Percentiles rank a stretch among this genome's conserved stretches.
Evolutionary conservation across 2,329 filamentous ascomycete species (phyloP).

Genomic region (Arthrobotrys conoides): DNA sequence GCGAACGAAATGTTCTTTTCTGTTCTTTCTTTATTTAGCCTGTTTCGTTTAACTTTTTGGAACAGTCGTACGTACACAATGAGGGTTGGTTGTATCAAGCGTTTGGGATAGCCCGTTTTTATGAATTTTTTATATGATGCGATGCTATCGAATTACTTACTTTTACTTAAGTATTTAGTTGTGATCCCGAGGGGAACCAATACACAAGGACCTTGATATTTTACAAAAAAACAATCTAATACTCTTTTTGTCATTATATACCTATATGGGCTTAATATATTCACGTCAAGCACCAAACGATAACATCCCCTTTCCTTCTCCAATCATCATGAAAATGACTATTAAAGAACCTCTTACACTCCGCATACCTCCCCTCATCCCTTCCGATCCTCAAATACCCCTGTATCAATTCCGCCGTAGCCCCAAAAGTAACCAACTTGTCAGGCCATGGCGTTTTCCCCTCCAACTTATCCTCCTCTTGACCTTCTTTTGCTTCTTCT

Average conservation of each 20-base stretch:
- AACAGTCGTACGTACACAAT: background rate
- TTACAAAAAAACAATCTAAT: background rate
- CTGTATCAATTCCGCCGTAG: constrained; percentile 56
- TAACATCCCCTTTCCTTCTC: constrained; percentile 62
- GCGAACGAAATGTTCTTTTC: background rate
- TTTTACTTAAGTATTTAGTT: too few species aligned
- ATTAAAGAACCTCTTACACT: constrained; percentile 64
- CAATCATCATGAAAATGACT: constrained; percentile 64
- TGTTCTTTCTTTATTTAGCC: background rate
- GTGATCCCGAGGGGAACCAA: background rate
- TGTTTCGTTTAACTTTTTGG: background rate
- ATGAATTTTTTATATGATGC: background rate
- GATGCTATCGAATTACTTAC: background rate
- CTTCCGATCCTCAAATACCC: constrained; percentile 33
- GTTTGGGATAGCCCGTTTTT: background rate
- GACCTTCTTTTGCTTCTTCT: constrained; percentile 20
- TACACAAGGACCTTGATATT: constrained; percentile 8
- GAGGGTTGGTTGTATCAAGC: background rate
- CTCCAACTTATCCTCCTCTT: background rate
- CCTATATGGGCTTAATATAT: background rate
- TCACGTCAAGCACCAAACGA: constrained; percentile 61
- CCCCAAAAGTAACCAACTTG: constrained; percentile 62
- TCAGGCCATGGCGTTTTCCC: constrained; percentile 62
- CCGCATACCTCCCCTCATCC: constrained; percentile 29
- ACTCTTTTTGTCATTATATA: background rate